phyloP scores from a whole-genome alignment of 345 rosid species.

The Aquilaria sinensis region DNA sequence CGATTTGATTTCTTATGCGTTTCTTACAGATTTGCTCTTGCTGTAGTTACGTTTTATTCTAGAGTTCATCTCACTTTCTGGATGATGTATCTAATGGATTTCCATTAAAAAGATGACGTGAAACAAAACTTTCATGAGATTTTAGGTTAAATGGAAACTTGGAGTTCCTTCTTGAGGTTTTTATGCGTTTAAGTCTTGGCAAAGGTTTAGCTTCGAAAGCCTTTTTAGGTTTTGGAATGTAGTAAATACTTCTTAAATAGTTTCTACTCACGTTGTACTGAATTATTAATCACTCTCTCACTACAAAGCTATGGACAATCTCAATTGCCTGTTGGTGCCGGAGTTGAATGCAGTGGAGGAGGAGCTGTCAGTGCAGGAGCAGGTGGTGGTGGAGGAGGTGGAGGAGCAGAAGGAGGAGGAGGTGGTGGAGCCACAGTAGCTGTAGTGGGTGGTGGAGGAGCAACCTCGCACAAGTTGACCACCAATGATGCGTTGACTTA shows the following conservation, averaged over 20 bases:
- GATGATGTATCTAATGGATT: neutral
- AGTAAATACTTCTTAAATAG: too few species aligned
- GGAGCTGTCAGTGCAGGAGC: slow-evolving; percentile 15
- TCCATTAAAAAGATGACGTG: too few species aligned
- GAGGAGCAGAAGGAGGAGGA: slow-evolving; percentile 1
- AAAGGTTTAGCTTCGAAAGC: too few species aligned
- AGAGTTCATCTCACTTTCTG: neutral
- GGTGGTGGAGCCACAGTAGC: slow-evolving; percentile 22
- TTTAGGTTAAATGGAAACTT: too few species aligned
- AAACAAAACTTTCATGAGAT: too few species aligned
- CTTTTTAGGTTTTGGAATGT: neutral
- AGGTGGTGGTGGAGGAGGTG: neutral
- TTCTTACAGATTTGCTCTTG: too few species aligned
- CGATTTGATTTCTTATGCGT: neutral
- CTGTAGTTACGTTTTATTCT: neutral
- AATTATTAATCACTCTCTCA: neutral
- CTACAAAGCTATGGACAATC: slow-evolving; percentile 37
- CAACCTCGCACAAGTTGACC: slow-evolving; percentile 48
- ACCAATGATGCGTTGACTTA: slow-evolving; percentile 73
- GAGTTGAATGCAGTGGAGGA: slow-evolving; percentile 3
- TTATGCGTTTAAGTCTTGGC: neutral
- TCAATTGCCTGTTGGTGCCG: slow-evolving; percentile 27
- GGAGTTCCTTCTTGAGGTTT: neutral
- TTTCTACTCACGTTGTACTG: too few species aligned
- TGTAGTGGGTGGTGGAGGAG: slow-evolving; percentile 13